Evolutionary conservation across 148 eudicot species (phyloP), one percentile per base, ranked within the genome.

Genomic region (Camellia granthamiana): DNA sequence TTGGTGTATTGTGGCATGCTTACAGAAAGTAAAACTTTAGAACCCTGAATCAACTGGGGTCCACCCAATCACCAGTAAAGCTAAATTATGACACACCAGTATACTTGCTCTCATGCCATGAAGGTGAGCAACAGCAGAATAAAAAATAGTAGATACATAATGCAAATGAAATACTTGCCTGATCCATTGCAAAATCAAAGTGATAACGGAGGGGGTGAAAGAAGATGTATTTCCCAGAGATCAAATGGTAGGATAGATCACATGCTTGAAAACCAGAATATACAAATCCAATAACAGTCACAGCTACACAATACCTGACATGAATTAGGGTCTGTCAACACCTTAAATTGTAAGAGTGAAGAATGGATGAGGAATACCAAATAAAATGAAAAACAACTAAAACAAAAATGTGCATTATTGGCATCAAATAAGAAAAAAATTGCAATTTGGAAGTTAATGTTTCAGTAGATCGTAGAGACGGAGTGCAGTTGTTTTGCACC

Each of bases 141-240:
- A 42, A 46, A 62, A 63, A 47, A 59, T 61, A 15, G 6, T 10
- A 23, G 9, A 76, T 52, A 70, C 51, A 76, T 55, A 21, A 43
- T 6, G 67, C 66, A 19, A 42, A 70, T 72, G 8, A 44, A 47
- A 6, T 66, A 82, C 90, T 92, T 89, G 86, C 99, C 97, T 95
- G 99, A 86, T 95, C 99, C 90, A 90, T 87, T 47, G 87, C 21
- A 75, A 95, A 95, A 79, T 84, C 91, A 60, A 95, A 95, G 68
- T 86, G 92, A 84, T 79, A 81, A 42, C 91, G 93, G 56, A 90
- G 89, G 58, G 83, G 87, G 82, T 88, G 89, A 13, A 79, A 71
- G 82, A 90, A 75, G 23, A 88, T 72, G 75, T 85, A 90, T 76
- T 92, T 95, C n/a, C 90, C 91, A 12, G 93, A 80, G 65, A 49